Evolutionary conservation across 2,329 filamentous ascomycete genomes (phyloP).

Genomic region (Zymoseptoria brevis): DNA sequence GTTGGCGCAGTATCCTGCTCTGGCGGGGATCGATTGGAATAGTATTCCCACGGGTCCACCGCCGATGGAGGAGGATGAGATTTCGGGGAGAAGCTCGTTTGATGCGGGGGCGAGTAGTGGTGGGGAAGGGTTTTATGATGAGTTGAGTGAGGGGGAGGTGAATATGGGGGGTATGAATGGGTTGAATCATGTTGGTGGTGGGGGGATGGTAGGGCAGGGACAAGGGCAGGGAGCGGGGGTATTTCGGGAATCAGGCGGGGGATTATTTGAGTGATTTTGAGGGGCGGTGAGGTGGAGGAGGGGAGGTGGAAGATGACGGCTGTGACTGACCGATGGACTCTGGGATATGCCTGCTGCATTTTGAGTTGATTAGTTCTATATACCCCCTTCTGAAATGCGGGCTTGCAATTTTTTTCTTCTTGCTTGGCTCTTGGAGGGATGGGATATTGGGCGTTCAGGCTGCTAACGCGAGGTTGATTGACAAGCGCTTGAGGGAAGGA

Average conservation of each 20-base stretch:
- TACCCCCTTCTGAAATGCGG: neutral
- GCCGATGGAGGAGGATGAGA: conserved; percentile 42
- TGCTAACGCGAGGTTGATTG: too few relatives aligned
- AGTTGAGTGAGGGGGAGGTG: conserved; percentile 51
- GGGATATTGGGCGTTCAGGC: too few relatives aligned
- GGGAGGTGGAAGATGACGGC: neutral
- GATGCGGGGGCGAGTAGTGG: conserved; percentile 58
- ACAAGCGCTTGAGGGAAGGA: too few relatives aligned
- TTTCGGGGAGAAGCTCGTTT: conserved; percentile 73
- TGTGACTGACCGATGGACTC: neutral
- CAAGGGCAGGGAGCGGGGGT: conserved; percentile 1
- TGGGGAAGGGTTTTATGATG: conserved; percentile 54
- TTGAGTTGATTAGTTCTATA: neutral
- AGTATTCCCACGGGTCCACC: conserved; percentile 53
- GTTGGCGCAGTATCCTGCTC: conserved; percentile 81
- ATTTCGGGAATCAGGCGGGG: conserved; percentile 9
- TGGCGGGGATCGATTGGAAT: conserved; percentile 85
- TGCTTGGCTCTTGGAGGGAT: too few relatives aligned
- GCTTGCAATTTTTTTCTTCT: neutral
- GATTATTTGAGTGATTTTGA: conserved; percentile 30
- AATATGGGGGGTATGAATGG: conserved; percentile 19
- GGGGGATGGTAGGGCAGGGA: conserved; percentile 12
- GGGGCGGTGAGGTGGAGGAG: conserved; percentile 18
- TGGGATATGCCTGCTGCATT: neutral
- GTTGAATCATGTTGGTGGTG: conserved; percentile 17